Evolutionary conservation across 1,284 basidiomycete species (phyloP).

Genomic region (Pseudozyma thailandica): DNA sequence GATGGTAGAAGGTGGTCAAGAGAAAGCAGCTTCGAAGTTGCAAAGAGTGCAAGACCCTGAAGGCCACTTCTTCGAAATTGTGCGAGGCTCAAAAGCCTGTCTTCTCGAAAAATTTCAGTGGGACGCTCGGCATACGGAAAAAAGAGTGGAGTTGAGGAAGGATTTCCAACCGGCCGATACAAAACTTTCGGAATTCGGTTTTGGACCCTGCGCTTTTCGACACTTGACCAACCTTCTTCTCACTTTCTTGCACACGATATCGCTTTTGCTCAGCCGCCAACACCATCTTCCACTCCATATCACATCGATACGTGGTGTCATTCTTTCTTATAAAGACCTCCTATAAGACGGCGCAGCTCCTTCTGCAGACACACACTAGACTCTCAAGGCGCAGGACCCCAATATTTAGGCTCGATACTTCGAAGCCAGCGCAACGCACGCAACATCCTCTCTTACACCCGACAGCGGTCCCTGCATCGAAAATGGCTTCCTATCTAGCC

Average conservation of each 20-base stretch:
- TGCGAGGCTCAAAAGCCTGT: neutral
- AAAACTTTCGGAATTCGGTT: conserved; percentile 11
- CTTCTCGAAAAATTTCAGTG: conserved; percentile 20
- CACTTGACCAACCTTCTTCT: conserved; percentile 6
- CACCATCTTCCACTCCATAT: neutral
- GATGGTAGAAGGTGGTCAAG: neutral
- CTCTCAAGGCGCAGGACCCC: too few species aligned
- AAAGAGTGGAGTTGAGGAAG: conserved; percentile 17
- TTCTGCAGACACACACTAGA: too few species aligned
- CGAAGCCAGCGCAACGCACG: too few species aligned
- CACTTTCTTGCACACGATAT: too few species aligned
- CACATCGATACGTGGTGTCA: too few species aligned
- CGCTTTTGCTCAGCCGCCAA: conserved; percentile 19
- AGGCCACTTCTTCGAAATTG: neutral
- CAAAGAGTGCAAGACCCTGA: neutral
- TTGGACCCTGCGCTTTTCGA: conserved; percentile 39
- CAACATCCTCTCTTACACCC: neutral
- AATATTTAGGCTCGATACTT: too few species aligned
- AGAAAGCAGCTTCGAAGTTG: neutral
- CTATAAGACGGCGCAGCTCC: neutral
- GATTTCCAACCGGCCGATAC: conserved; percentile 35
- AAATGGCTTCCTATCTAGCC: conserved; percentile 52
- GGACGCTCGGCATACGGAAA: conserved; percentile 4
- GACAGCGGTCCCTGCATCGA: neutral
- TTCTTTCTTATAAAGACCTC: too few species aligned